Evolutionary conservation across 345 rosid genomes (phyloP).

Genomic region (Populus pruinosa): DNA sequence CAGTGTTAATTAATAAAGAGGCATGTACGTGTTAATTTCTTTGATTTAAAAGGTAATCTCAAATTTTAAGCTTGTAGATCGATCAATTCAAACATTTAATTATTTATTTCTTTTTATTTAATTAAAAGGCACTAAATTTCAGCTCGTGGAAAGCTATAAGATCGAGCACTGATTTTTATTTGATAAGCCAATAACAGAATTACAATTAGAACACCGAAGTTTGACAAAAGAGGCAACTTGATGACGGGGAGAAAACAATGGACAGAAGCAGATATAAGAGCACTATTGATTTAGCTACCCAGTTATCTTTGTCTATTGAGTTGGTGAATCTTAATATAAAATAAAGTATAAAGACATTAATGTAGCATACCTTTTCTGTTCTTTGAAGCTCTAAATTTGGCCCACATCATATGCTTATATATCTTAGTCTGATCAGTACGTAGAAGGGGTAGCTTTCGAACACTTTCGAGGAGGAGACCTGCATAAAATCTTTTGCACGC

Average conservation of each 20-base stretch:
- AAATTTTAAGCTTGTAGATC: neutral
- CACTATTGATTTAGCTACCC: neutral
- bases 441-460: neutral
- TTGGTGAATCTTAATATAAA: neutral
- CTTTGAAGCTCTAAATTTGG: constrained; percentile 28
- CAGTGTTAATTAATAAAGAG: neutral
- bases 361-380: constrained; percentile 24
- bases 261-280: too few relatives aligned
- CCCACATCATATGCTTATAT: constrained; percentile 23
- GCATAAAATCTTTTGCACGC: neutral
- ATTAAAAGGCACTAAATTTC: neutral
- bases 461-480: neutral
- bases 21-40: neutral
- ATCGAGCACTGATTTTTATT: too few relatives aligned
- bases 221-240: too few relatives aligned
- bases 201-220: too few relatives aligned
- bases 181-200: too few relatives aligned
- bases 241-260: too few relatives aligned
- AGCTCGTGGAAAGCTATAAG: neutral
- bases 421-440: neutral
- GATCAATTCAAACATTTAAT: too few relatives aligned
- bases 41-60: neutral
- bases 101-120: too few relatives aligned
- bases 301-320: neutral
- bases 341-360: neutral